Evolutionary conservation across 805 yeast genomes (phyloP).

Genomic region (Metschnikowia picachoensis): DNA sequence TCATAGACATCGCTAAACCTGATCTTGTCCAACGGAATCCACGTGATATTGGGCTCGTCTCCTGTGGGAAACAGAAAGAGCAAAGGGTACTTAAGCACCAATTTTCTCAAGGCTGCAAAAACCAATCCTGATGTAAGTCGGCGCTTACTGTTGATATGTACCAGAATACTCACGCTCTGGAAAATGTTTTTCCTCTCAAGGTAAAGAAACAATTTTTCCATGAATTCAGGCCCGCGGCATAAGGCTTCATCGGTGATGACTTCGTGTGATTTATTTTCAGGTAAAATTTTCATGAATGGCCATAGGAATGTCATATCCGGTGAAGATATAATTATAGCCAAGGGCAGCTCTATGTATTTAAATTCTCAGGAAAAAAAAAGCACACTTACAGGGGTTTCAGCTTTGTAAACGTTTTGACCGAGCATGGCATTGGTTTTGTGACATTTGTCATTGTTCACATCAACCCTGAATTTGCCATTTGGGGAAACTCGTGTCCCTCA

Average conservation of each 20-base stretch:
- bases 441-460: too few species aligned
- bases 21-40: constrained; percentile 6
- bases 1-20: constrained; percentile 6
- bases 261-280: too few species aligned
- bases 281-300: too few species aligned
- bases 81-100: constrained; percentile 11
- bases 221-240: constrained; percentile 5
- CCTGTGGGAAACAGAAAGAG: constrained; percentile 6
- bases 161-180: constrained; percentile 8
- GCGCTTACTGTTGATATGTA: constrained; percentile 3
- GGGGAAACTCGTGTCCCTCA: too few species aligned
- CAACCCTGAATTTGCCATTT: too few species aligned
- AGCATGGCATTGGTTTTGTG: too few species aligned
- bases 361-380: too few species aligned
- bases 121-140: not conserved
- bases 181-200: constrained; percentile 6
- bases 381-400: too few species aligned
- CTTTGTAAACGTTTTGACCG: too few species aligned
- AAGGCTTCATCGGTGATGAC: not conserved
- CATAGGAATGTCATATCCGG: too few species aligned
- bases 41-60: constrained; percentile 6
- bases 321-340: too few species aligned
- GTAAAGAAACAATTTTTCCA: constrained; percentile 8
- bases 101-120: constrained; percentile 6
- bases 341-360: too few species aligned